These are phyloP conservation scores for Melanogaster broomeanus DNA, from an alignment of 768 basidiomycete species.

Conservation along the genomic window DNA sequence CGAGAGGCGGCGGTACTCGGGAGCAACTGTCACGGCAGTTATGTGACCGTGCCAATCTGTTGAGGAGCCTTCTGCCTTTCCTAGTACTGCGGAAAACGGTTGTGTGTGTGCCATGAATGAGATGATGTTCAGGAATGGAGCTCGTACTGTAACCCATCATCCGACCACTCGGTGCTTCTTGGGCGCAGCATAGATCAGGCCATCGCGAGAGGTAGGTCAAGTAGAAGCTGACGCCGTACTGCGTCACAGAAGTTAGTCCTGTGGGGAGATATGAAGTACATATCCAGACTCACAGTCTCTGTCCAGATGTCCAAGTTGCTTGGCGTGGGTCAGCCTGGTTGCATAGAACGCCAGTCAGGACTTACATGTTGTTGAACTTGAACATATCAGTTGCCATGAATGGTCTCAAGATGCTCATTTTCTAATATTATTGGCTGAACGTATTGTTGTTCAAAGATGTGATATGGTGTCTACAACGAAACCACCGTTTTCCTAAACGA, in stretches of 20 bases:
- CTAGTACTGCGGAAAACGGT: slow-evolving; percentile 63
- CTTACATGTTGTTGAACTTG: slow-evolving; percentile 89
- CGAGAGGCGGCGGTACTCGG: slow-evolving; percentile 85
- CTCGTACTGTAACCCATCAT: slow-evolving; percentile 92
- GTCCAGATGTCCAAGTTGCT: slow-evolving; percentile 98
- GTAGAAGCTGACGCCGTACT: slow-evolving; percentile 92
- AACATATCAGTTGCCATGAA: slow-evolving; percentile 91
- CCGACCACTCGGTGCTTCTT: slow-evolving; percentile 77
- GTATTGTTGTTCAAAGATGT: neutral
- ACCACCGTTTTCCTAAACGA: neutral
- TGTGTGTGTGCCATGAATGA: slow-evolving; percentile 7
- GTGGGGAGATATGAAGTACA: slow-evolving; percentile 2
- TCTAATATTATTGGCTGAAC: slow-evolving; percentile 6
- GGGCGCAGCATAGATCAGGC: slow-evolving; percentile 88
- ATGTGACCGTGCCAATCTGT: slow-evolving; percentile 92
- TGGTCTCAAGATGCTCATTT: slow-evolving; percentile 86
- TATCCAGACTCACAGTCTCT: slow-evolving; percentile 73
- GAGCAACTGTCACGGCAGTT: slow-evolving; percentile 93
- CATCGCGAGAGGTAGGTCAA: slow-evolving; percentile 85
- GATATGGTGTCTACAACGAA: neutral
- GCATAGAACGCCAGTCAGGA: slow-evolving; percentile 1
- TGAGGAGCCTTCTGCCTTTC: slow-evolving; percentile 83
- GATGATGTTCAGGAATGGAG: neutral
- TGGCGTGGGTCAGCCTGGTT: slow-evolving; percentile 12
- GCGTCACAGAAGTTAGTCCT: neutral